Conservation (phyloP, 2,329 filamentous ascomycete species). For the Talaromyces albobiverticillius region DNA sequence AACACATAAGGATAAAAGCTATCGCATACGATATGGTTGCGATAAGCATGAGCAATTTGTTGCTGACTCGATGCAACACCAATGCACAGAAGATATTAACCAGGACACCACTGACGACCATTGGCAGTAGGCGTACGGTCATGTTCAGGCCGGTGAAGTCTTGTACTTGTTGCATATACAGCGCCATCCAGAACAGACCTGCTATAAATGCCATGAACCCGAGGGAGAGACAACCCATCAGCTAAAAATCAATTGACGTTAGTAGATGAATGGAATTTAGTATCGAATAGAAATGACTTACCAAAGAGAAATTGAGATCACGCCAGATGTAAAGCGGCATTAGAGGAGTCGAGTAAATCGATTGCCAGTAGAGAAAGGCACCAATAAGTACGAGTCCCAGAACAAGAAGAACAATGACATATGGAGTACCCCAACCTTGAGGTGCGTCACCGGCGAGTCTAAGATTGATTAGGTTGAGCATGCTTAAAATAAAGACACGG, state of each 20-base stretch:
- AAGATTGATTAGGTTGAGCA: constrained; percentile 3
- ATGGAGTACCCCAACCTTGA: constrained; percentile 60
- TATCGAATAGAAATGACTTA: constrained; percentile 29
- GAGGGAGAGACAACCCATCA: constrained; percentile 56
- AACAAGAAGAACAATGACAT: constrained; percentile 62
- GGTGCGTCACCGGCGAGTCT: constrained; percentile 54
- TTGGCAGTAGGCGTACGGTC: constrained; percentile 63
- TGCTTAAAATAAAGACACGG: neutral
- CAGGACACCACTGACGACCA: constrained; percentile 60
- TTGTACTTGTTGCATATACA: constrained; percentile 62
- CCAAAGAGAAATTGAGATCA: constrained; percentile 63
- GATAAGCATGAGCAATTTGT: constrained; percentile 60
- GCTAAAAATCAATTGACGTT: constrained; percentile 29
- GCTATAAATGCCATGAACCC: constrained; percentile 64
- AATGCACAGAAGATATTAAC: constrained; percentile 63
- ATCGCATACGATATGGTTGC: constrained; percentile 45
- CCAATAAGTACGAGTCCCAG: constrained; percentile 57
- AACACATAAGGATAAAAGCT: constrained; percentile 53
- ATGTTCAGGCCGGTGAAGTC: constrained; percentile 55
- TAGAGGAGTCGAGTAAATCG: constrained; percentile 47
- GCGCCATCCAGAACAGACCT: constrained; percentile 61
- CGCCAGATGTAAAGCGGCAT: constrained; percentile 57
- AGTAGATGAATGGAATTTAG: neutral
- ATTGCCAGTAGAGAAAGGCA: constrained; percentile 63
- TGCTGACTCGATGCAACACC: constrained; percentile 62